Evolutionary conservation across 2,329 filamentous ascomycete genomes (phyloP).

Genomic region (Fusarium sambucinum): DNA sequence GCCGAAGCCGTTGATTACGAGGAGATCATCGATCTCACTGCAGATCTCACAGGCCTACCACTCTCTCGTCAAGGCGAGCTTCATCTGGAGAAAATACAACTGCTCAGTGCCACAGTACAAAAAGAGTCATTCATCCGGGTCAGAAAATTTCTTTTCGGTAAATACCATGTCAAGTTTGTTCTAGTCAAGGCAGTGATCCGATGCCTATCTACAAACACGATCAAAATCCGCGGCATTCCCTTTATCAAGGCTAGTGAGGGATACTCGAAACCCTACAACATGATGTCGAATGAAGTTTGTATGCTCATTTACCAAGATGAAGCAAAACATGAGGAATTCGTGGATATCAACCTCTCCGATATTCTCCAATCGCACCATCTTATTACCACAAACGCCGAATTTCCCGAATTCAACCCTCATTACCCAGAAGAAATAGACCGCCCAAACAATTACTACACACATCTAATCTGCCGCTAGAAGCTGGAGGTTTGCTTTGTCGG

Average conservation of each 20-base stretch:
- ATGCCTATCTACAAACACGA: conserved; percentile 24
- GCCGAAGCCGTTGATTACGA: conserved; percentile 1
- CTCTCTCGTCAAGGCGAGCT: conserved; percentile 44
- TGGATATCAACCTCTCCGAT: conserved; percentile 57
- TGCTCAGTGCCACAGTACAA: conserved; percentile 29
- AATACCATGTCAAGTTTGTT: conserved; percentile 53
- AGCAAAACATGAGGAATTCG: conserved; percentile 47
- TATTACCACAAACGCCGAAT: conserved; percentile 67
- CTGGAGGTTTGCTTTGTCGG: conserved; percentile 47
- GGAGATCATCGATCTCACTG: conserved; percentile 54
- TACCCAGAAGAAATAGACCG: conserved; percentile 20
- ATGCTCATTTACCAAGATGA: conserved; percentile 53
- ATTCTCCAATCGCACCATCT: conserved; percentile 60
- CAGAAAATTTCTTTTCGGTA: conserved; percentile 33
- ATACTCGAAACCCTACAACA: conserved; percentile 49
- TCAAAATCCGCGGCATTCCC: conserved; percentile 55
- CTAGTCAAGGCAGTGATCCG: conserved; percentile 59
- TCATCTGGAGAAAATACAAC: conserved; percentile 32
- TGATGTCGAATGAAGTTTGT: conserved; percentile 59
- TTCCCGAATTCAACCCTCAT: conserved; percentile 51
- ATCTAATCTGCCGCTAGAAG: conserved; percentile 67
- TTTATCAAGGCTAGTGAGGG: conserved; percentile 54
- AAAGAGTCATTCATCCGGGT: conserved; percentile 50
- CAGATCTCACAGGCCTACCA: conserved; percentile 28
- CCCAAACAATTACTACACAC: conserved; percentile 48